Evolutionary conservation across 352 stramenopile genomes (phyloP).

Genomic region (Phytophthora aleatoria): DNA sequence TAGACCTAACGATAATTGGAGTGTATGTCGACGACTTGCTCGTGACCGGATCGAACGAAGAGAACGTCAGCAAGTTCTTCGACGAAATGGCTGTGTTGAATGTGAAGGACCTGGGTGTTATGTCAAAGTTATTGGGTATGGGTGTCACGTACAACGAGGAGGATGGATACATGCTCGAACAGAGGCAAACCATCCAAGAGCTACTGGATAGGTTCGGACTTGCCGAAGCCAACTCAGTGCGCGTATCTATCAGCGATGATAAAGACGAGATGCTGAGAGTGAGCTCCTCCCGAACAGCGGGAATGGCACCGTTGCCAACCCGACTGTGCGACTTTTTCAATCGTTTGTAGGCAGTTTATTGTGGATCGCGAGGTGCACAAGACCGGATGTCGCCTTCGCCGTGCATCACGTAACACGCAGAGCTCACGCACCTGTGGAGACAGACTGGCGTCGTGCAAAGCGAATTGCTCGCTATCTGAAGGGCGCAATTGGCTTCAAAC

Average conservation of each 20-base stretch:
- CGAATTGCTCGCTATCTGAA: conserved; percentile 1
- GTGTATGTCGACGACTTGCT: neutral
- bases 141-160: neutral
- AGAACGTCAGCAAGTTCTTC: conserved; percentile 9
- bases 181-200: neutral
- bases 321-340: neutral
- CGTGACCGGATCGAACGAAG: neutral
- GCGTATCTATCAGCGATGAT: neutral
- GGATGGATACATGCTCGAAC: neutral
- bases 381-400: conserved; percentile 1
- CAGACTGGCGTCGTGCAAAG: neutral
- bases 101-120: conserved; percentile 21
- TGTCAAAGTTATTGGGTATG: conserved; percentile 36
- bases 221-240: neutral
- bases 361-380: neutral
- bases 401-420: neutral
- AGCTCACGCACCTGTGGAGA: neutral
- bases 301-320: neutral
- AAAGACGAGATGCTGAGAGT: neutral
- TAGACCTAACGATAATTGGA: neutral
- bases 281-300: neutral
- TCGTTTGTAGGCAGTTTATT: neutral
- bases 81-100: conserved; percentile 19
- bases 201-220: neutral
- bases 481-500: neutral